Evolutionary conservation across 345 rosid species (phyloP), one percentile per base, ranked within the genome.

Genomic region (Durio zibethinus): DNA sequence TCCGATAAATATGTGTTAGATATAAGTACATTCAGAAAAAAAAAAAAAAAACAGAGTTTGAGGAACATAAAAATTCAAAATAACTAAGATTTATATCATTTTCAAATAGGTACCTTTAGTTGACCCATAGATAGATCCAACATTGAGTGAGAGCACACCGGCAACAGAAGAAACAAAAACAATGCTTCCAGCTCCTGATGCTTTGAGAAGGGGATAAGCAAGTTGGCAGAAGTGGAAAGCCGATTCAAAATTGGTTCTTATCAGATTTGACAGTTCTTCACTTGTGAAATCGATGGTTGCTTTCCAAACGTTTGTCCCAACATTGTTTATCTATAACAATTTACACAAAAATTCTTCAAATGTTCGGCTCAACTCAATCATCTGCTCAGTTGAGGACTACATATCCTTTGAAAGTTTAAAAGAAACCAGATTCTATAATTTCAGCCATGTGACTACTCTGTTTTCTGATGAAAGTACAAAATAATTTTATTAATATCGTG

Each of bases 131-230:
- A 92, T 86, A 29, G 94, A 85, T 91, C 88, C 88, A 56, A 85
- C 79, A 78, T 87, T 90, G 31, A 90, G 87, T 0, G 94, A 90
- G 47, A 90, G 89, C 54, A 89, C 88, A 73, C 93, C 93, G 29
- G 90, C 85, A 10, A 88, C 88, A 62, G 97, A 92, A 68, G 97
- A 92, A 0, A 82, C 83, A 77, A 84, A 90, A 3, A 90, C 94
- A 71, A 92, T 84, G 38, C 85, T 82, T 72, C 80, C 97, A 72
- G 78, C 80, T 23, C 81, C 88, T 11, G 97, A 85, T 68, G 84
- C 86, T 72, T 74, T 84, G 64, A 90, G 80, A 14, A 92, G 74
- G 0, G 97, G 92, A 82, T 89, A 80, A 47, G 91, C 86, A 66
- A 90, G 91, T 82, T 92, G 94, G 74, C 89, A 81, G 53, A 90